Evolutionary conservation across 306 rosid genomes (phyloP), one percentile per base, ranked within the genome.

Genomic region (Betula pendula): DNA sequence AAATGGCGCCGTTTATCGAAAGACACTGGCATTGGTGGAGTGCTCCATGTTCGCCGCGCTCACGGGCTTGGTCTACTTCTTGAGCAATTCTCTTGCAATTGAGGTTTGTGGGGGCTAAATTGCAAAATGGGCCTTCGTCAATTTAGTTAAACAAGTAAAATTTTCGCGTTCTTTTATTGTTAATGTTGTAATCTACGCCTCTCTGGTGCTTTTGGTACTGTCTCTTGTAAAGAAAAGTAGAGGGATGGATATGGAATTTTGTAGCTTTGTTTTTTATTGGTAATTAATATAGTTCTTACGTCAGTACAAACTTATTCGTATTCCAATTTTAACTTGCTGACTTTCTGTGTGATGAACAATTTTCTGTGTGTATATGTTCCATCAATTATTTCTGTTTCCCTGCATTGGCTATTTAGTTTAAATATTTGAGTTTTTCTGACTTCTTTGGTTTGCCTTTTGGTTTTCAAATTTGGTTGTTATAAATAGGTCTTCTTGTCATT

Each of bases 11-110:
- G 89, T 89, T 52, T 92, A 90, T 72, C 82, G 78, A 89, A 91
- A 90, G 75, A 95, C 97, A 9, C 75, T 95, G 62, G 97, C 92
- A 45, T 68, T 95, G 90, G 99, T 95, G 65, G 99, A 95, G 86
- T 95, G 99, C 81, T 90, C 99, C 84, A 95, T 95, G 99, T 91
- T 92, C 67, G 93, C 99, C 50, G 97, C 99, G 3, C 97, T 95
- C 63, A 88, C 95, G 33, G 99, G 99, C 48, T 83, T 95, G 85
- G 99, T 95, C 69, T 95, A 90, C 71, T 92, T 95, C 87, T 84
- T 92, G 87, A 95, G 99, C 87, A 95, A 87, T 83, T 89, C 99
- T 24, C 96, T 95, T 17, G 89, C 93, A 42, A 89, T 95, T 73
- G 97, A 95, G 96, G 96, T 95, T 82, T 47, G 89, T 80, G 53